Evolutionary conservation across 2,329 filamentous ascomycete species (phyloP), one percentile per base, ranked within the genome.

Genomic region (Aureobasidium sp.): DNA sequence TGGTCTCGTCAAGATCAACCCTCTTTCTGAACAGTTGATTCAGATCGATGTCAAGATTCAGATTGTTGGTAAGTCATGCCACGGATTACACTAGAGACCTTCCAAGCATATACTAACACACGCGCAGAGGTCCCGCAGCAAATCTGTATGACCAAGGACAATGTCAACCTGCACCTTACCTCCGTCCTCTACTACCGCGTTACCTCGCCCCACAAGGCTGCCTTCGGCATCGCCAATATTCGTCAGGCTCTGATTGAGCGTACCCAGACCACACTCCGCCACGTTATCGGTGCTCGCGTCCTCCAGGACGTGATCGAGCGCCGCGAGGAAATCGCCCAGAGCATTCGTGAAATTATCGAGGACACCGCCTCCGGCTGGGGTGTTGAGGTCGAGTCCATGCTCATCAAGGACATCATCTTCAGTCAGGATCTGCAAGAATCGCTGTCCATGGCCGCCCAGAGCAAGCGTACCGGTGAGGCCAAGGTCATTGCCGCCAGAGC

Each of bases 151-250:
- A 99, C 94, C 75, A 97, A 97, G 80, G 94, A 99, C 82, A 99
- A 99, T 71, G 94, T 97, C 66, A 96, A 90, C 50, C 82, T 99
- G 46, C 87, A 92, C 70, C 82, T 99, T 68, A 97, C 92, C 52
- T 96, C 90, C 6, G 94, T 99, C 73, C 97, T 99, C 78, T 99
- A 99, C 84, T 99, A 99, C 80, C 92, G 96, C 82, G 93, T 99
- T 72, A 89, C 88, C 61, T 89, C 89, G 32, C 94, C 94, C 1
- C 93, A 97, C 83, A 97, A 96, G 79, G 91, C 93, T 63, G 93
- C 94, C 64, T 99, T 97, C 73, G 94, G 94, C 68, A 97, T 99
- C 74, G 83, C 88, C 77, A 94, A 97, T 75, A 89, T 99, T 65
- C 89, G 89, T 69, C 91, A 96, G 78, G 94, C 94, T n/a, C 88